Evolutionary conservation across 768 basidiomycete species (phyloP).

Genomic region (Sporobolomyces roseus): DNA sequence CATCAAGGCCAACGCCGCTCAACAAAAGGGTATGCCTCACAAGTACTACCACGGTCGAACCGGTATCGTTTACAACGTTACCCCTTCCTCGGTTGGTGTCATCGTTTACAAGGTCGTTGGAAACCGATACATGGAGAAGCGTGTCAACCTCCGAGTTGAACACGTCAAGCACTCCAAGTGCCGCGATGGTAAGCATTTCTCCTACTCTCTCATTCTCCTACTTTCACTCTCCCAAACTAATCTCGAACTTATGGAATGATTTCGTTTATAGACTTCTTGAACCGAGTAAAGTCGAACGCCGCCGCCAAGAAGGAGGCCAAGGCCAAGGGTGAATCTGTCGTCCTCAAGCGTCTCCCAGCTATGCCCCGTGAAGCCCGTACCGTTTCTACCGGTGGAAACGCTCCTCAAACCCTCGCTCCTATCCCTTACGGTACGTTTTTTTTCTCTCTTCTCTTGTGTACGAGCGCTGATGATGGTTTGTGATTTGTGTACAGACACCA

Average conservation of each 20-base stretch:
- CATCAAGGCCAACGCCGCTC: slow-evolving; percentile 98
- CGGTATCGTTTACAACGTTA: slow-evolving; percentile 97
- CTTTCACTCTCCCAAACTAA: too few relatives aligned
- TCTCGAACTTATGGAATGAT: background rate
- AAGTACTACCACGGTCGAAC: slow-evolving; percentile 98
- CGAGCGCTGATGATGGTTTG: background rate
- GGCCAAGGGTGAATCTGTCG: slow-evolving; percentile 80
- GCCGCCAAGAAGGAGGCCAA: slow-evolving; percentile 76
- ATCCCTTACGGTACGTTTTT: slow-evolving; percentile 64
- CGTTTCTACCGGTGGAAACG: slow-evolving; percentile 66
- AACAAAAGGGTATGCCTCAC: slow-evolving; percentile 99
- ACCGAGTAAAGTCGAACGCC: slow-evolving; percentile 89
- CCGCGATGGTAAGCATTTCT: slow-evolving; percentile 56
- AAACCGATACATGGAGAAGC: slow-evolving; percentile 98
- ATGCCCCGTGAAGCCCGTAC: slow-evolving; percentile 74
- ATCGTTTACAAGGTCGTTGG: slow-evolving; percentile 98
- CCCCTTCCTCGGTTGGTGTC: slow-evolving; percentile 87
- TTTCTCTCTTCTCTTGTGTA: background rate
- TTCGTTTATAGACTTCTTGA: slow-evolving; percentile 68
- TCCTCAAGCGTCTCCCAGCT: slow-evolving; percentile 77
- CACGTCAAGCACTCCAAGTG: slow-evolving; percentile 92
- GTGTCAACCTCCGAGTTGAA: slow-evolving; percentile 95
- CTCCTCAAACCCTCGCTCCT: slow-evolving; percentile 87
- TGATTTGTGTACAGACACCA: slow-evolving; percentile 25
- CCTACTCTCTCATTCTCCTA: background rate